phyloP scores from a whole-genome alignment of 176 grass and related monocot genomes.

The barley (Hordeum vulgare) region MorexV3_pseudomolecules_assembly NC_058520.1:224770546-224771045 shows the following conservation, averaged over 20 bases:
- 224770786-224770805: slow-evolving; percentile 2
- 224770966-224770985: too few relatives aligned
- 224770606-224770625: not conserved
- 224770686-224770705: slow-evolving; percentile 4
- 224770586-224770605: not conserved
- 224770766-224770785: not conserved
- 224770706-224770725: not conserved
- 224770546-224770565: too few relatives aligned
- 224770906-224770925: slow-evolving; percentile 24
- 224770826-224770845: slow-evolving; percentile 23
- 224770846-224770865: not conserved
- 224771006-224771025: too few relatives aligned
- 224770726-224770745: not conserved
- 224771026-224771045: too few relatives aligned
- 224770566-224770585: not conserved
- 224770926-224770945: slow-evolving; percentile 22
- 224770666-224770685: not conserved
- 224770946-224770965: slow-evolving; percentile 16
- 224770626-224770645: not conserved
- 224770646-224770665: not conserved
- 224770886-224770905: slow-evolving; percentile 41
- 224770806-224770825: slow-evolving; percentile 7
- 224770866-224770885: slow-evolving; percentile 10
- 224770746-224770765: not conserved
- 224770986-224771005: too few relatives aligned